A percentile compares a stretch with the other conserved stretches of the same genome.
phyloP scores from a whole-genome alignment of 257 asterid genomes.

The Rhazya stricta region DNA sequence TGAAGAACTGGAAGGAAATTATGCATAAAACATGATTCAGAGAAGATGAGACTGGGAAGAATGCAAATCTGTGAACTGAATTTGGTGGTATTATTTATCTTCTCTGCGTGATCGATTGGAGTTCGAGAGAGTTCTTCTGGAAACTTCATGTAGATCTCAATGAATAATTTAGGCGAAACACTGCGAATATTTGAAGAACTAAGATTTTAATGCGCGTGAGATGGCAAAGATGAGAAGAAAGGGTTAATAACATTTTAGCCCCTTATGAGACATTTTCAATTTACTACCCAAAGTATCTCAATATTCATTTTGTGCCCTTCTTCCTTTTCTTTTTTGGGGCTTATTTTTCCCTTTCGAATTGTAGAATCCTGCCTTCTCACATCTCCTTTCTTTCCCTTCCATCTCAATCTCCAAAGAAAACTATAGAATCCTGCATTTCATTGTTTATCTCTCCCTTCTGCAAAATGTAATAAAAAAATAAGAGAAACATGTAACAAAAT shows the following conservation, averaged over 20 bases:
- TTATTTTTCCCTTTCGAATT: too few species aligned
- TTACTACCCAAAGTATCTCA: neutral
- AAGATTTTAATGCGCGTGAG: too few species aligned
- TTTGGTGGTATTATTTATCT: neutral
- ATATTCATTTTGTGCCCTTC: neutral
- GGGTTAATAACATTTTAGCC: neutral
- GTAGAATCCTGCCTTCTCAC: too few species aligned
- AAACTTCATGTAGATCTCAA: constrained; percentile 12
- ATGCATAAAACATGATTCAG: neutral
- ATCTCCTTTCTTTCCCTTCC: too few species aligned
- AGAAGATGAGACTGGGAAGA: neutral
- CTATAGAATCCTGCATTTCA: too few species aligned
- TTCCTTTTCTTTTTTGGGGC: too few species aligned
- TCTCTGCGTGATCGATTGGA: neutral
- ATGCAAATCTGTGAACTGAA: neutral
- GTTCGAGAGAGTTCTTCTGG: neutral
- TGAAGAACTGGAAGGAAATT: neutral
- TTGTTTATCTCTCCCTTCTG: too few species aligned
- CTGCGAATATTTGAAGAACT: neutral
- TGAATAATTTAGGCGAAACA: neutral
- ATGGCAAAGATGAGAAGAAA: neutral
- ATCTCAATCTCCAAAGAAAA: too few species aligned
- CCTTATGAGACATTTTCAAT: neutral
- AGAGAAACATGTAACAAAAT: too few species aligned
- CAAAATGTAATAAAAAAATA: too few species aligned